These are phyloP conservation scores for Cyamopsis tetragonoloba DNA, from an alignment of 306 rosid species.

Conservation along the genomic window DNA sequence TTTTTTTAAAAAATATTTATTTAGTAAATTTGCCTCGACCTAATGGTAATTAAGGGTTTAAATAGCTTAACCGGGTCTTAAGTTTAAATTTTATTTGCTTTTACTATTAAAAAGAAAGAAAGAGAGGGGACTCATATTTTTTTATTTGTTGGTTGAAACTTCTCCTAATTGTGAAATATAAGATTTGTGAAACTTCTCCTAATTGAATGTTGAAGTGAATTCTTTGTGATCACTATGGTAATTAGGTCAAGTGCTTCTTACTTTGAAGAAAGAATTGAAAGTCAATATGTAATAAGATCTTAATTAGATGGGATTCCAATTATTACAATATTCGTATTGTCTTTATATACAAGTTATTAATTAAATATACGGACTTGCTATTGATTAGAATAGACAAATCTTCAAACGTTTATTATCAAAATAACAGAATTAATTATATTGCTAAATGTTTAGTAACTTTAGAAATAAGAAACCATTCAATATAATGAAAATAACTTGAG, in stretches of 20 bases:
- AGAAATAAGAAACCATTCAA: not conserved
- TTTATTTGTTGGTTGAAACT: not conserved
- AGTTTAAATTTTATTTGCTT: too few species aligned
- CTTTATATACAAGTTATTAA: not conserved
- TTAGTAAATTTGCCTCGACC: too few species aligned
- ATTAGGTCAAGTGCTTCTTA: not conserved
- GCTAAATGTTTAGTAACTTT: not conserved
- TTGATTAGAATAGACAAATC: not conserved
- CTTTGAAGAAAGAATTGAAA: not conserved
- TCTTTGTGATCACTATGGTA: too few species aligned
- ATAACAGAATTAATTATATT: not conserved
- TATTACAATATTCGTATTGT: constrained; percentile 14
- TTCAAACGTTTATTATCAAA: not conserved
- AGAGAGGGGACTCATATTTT: not conserved
- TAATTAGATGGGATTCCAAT: not conserved
- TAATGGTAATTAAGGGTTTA: too few species aligned
- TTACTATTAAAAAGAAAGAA: too few species aligned
- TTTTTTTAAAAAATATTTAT: too few species aligned
- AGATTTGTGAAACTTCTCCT: too few species aligned
- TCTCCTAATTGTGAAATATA: not conserved
- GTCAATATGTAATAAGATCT: not conserved
- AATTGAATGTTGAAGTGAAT: too few species aligned
- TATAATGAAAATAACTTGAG: too few species aligned
- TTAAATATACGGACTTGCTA: not conserved
- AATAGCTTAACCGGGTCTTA: too few species aligned